phyloP scores from a whole-genome alignment of 441 rosid species.

The California macrophylla region DNA sequence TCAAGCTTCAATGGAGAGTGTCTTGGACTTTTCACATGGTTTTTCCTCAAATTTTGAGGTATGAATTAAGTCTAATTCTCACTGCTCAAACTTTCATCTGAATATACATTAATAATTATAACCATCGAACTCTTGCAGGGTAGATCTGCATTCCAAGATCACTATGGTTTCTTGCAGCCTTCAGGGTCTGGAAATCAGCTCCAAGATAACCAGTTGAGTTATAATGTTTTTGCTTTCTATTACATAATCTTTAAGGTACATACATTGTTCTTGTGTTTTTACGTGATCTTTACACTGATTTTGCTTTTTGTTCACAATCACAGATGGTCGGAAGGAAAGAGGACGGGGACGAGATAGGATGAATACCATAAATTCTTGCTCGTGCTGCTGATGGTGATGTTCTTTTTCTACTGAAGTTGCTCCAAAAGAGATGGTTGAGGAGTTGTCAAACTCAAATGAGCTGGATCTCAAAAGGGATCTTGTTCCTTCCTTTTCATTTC shows the following conservation, averaged over 20 bases:
- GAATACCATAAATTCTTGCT: constrained; percentile 9
- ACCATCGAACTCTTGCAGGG: constrained; percentile 31
- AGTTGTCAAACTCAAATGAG: constrained; percentile 8
- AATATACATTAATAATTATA: not conserved
- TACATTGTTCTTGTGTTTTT: not conserved
- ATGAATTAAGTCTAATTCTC: not conserved
- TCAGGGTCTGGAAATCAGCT: constrained; percentile 37
- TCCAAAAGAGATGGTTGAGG: constrained; percentile 15
- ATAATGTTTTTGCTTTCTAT: not conserved
- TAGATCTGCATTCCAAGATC: constrained; percentile 46
- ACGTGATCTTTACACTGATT: not conserved
- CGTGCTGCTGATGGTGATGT: constrained; percentile 16
- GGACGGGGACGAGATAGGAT: constrained; percentile 17
- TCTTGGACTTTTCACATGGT: constrained; percentile 51
- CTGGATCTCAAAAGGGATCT: constrained; percentile 27
- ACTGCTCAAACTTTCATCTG: not conserved
- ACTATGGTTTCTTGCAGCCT: constrained; percentile 41
- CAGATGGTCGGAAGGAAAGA: constrained; percentile 36
- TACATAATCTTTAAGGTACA: not conserved
- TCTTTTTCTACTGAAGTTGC: constrained; percentile 9
- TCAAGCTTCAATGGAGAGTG: constrained; percentile 42
- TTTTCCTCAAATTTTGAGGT: constrained; percentile 69
- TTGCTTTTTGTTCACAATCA: constrained; percentile 2
- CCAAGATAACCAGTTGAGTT: constrained; percentile 52
- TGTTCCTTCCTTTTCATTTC: constrained; percentile 16